phyloP scores from a whole-genome alignment of 768 basidiomycete genomes.

The Lactarius indigo region DNA sequence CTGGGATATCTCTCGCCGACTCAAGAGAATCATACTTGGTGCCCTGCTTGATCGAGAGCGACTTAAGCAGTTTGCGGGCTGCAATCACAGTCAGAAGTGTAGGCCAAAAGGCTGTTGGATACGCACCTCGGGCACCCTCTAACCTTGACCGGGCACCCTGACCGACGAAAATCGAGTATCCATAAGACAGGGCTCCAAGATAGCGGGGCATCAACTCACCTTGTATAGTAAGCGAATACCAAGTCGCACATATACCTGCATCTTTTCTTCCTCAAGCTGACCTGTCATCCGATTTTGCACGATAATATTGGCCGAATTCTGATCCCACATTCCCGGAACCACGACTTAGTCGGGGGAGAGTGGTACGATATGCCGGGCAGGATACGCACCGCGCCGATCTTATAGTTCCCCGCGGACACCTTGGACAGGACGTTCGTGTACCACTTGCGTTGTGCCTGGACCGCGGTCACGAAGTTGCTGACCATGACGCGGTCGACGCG shows the following conservation, averaged over 20 bases:
- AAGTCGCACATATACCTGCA: conserved; percentile 90
- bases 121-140: conserved; percentile 81
- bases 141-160: conserved; percentile 82
- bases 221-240: conserved; percentile 93
- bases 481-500: conserved; percentile 87
- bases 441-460: conserved; percentile 97
- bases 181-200: neutral
- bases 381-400: conserved; percentile 76
- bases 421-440: conserved; percentile 87
- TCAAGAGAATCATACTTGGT: conserved; percentile 86
- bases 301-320: conserved; percentile 98
- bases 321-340: neutral
- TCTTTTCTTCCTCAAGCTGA: conserved; percentile 95
- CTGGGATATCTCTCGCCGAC: conserved; percentile 77
- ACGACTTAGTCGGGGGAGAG: neutral
- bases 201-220: conserved; percentile 32
- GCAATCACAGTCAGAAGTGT: conserved; percentile 9
- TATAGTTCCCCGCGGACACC: conserved; percentile 83
- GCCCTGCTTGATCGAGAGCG: conserved; percentile 90
- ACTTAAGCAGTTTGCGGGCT: conserved; percentile 84
- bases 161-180: neutral
- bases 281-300: conserved; percentile 93
- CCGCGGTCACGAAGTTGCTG: conserved; percentile 90
- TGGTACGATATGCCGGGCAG: neutral
- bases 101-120: neutral